These are phyloP conservation scores for Hypomyces rosellus DNA, from an alignment of 2,329 filamentous ascomycete species.

Conservation along the genomic window DNA sequence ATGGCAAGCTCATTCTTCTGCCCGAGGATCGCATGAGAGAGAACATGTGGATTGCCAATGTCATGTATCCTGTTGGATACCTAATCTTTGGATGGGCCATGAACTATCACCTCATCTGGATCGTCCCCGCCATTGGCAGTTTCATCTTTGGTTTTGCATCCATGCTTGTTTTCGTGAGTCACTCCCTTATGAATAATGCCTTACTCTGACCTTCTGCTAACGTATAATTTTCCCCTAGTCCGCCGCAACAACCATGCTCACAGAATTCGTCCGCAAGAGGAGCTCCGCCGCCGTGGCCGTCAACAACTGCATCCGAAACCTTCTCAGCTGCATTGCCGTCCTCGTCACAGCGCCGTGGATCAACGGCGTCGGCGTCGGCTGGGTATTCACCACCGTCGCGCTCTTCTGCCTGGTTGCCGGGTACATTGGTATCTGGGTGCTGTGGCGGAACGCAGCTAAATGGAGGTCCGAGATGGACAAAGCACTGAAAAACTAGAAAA, in stretches of 20 bases:
- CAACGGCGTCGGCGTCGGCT: slow-evolving; percentile 64
- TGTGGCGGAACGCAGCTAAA: slow-evolving; percentile 52
- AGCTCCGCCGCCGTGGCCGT: slow-evolving; percentile 69
- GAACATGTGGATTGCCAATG: slow-evolving; percentile 70
- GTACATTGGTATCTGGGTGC: slow-evolving; percentile 50
- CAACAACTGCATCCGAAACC: slow-evolving; percentile 77
- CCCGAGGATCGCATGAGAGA: slow-evolving; percentile 80
- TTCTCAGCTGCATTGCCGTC: slow-evolving; percentile 65
- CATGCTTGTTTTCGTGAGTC: slow-evolving; percentile 68
- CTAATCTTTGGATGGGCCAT: slow-evolving; percentile 74
- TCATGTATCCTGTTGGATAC: slow-evolving; percentile 63
- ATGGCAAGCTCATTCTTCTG: slow-evolving; percentile 59
- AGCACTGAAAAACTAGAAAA: slow-evolving; percentile 25
- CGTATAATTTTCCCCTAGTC: slow-evolving; percentile 25
- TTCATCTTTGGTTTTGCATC: slow-evolving; percentile 70
- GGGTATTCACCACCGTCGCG: slow-evolving; percentile 59
- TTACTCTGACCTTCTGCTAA: background rate
- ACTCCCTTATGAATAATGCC: too few relatives aligned
- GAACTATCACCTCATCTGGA: slow-evolving; percentile 58
- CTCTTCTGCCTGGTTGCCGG: slow-evolving; percentile 52
- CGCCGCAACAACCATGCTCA: slow-evolving; percentile 73
- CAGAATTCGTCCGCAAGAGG: slow-evolving; percentile 70
- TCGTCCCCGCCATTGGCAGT: slow-evolving; percentile 56
- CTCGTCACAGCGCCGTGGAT: slow-evolving; percentile 67
- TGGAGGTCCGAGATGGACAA: slow-evolving; percentile 62